Base-by-base conservation (phyloP, 768 basidiomycete genomes). In the Termitomyces sp. region DNA sequence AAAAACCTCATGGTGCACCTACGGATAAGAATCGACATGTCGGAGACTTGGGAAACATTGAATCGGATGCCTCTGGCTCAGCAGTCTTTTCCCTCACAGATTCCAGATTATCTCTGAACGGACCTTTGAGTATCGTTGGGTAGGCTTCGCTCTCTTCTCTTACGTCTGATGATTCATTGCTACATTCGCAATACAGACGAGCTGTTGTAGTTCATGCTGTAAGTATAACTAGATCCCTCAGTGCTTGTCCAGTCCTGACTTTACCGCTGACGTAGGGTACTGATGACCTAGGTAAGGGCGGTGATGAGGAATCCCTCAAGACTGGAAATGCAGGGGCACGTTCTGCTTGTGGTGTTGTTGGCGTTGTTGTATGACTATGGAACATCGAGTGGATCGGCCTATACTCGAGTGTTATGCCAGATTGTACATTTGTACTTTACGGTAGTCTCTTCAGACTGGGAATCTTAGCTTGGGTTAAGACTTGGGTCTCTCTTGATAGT, bases 281-380 rank as follows among this genome's bases (percentile, higher is more conserved):
- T 18, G 92, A 94, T 66, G 92, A 94, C 65, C 77, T 92, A 50
- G 92, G 90, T n/a, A 75, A 71, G 59, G 88, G 89, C 16, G 76
- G 73, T 42, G 78, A 87, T 64, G 74, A 80, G 29, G 89, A 90
- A 61, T 88, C 87, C 22, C 73, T 85, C 56, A 89, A 82, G 68
- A 92, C 89, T 3, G 91, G 91, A 9, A 89, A 92, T 65, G 86
- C 91, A 16, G 87, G 87, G 12, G 83, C 76, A 31, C 77, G 90
- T 56, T 79, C 82, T n/a, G 90, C 92, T 13, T 93, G 92, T 65
- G 91, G 90, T 63, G 82, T 92, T 51, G 88, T 92, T 62, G 89
- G 88, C 82, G 68, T 56, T 69, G 58, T 37, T 41, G 53, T 55
- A 46, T 62, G 44, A 36, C 13, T 36, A 24, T 24, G 48, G n/a